Conservation (phyloP, 345 rosid species). For the Noccaea caerulescens region DNA sequence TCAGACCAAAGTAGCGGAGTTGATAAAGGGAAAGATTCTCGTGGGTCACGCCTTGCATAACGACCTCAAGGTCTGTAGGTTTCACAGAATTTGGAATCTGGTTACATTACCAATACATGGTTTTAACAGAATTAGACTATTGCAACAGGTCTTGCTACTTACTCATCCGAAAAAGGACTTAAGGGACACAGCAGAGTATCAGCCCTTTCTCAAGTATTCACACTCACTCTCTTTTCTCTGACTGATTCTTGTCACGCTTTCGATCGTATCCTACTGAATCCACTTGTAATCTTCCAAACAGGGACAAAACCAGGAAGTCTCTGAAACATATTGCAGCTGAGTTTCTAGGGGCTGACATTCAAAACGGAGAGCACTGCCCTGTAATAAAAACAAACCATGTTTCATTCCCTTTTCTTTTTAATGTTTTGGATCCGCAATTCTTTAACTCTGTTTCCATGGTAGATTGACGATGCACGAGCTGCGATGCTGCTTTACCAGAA, state of each 20-base stretch:
- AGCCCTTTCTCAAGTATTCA: constrained; percentile 75
- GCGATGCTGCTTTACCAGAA: constrained; percentile 87
- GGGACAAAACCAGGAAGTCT: constrained; percentile 67
- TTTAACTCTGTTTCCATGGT: constrained; percentile 17
- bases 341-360: constrained; percentile 82
- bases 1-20: constrained; percentile 85
- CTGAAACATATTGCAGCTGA: constrained; percentile 83
- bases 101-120: background rate
- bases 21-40: constrained; percentile 79
- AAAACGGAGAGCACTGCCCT: constrained; percentile 94
- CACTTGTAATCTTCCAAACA: constrained; percentile 38
- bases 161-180: constrained; percentile 82
- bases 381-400: constrained; percentile 43
- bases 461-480: constrained; percentile 88
- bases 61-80: constrained; percentile 77
- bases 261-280: background rate
- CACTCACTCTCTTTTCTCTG: background rate
- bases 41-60: constrained; percentile 95
- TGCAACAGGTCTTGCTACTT: constrained; percentile 69
- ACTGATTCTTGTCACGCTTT: constrained; percentile 4
- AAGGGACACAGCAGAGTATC: constrained; percentile 82
- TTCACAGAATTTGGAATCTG: constrained; percentile 16
- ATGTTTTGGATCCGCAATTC: background rate
- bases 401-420: background rate
- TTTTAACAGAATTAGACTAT: constrained; percentile 17